Evolutionary conservation across 2,329 filamentous ascomycete species (phyloP), one percentile per base, ranked within the genome.

Genomic region (Penicillium psychrosexuale): DNA sequence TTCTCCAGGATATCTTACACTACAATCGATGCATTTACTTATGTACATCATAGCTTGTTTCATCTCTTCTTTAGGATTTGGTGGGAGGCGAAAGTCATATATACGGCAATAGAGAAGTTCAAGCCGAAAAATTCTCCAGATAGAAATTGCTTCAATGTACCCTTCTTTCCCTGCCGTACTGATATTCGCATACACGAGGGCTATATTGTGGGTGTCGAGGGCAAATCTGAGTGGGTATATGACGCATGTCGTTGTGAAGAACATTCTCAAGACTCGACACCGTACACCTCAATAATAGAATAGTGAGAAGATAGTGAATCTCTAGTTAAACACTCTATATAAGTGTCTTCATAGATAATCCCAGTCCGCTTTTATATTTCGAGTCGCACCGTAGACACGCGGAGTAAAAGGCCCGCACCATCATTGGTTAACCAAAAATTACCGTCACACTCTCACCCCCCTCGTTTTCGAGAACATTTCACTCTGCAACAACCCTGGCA

Each of bases 381-480:
- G 31, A 28, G 13, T 39, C 24, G 22, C 31, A 47, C 24, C 33
- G 22, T 3, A n/a, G 24, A 31, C 7, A 28, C 24, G 17, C 17
- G 38, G 37, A 49, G 36, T 43, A 42, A 27, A 45, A 31, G 37
- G 42, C 51, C 51, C 51, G 44, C 51, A 48, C 45, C 51, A 45
- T 53, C 45, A 53, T 53, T 53, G 51, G 51, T 47, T 53, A 53
- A 53, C 45, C 37, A 47, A 48, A 48, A 48, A 53, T 49, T 53
- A 27, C 51, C 44, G 51, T 53, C 51, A 53, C 51, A 53, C 43
- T 47, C 44, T 36, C 47, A 49, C 51, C 49, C 51, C 51, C 51
- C 51, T 53, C 51, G 51, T 53, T 53, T 53, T 49, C 51, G 30
- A 51, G 40, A 40, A 46, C 49, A 34, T 49, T 51, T 51, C 42